Conservation (phyloP, 2,329 filamentous ascomycete genomes). For the Endocalyx cinctus region DNA sequence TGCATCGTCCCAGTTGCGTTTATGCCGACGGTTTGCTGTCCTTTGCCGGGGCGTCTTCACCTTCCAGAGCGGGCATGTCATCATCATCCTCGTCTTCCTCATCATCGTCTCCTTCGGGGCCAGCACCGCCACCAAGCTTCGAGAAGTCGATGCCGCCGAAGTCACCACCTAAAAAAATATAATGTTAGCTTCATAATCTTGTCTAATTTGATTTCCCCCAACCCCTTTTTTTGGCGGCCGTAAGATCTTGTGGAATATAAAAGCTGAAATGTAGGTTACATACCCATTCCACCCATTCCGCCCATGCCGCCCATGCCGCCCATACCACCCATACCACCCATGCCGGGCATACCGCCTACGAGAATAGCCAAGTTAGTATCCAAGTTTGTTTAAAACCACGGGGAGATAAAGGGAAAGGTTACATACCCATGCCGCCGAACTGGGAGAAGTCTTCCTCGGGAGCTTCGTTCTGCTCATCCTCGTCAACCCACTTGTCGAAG, state of each 20-base stretch:
- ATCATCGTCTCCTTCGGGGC: constrained; percentile 42
- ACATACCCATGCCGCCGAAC: constrained; percentile 62
- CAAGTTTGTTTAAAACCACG: not conserved
- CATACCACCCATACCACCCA: constrained; percentile 31
- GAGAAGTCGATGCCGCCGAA: constrained; percentile 91
- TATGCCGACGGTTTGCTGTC: constrained; percentile 31
- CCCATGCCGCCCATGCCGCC: constrained; percentile 44
- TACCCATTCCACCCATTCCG: constrained; percentile 35
- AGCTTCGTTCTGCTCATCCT: constrained; percentile 94
- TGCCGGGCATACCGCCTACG: constrained; percentile 47
- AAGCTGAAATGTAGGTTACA: too few species aligned
- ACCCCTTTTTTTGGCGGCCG: too few species aligned
- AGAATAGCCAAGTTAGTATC: constrained; percentile 10
- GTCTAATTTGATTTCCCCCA: not conserved
- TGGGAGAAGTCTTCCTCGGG: constrained; percentile 74
- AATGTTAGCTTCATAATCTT: constrained; percentile 13
- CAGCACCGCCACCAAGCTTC: constrained; percentile 68
- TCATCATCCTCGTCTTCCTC: constrained; percentile 64
- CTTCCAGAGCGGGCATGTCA: constrained; percentile 81
- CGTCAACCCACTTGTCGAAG: constrained; percentile 99
- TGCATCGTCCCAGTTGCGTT: too few species aligned
- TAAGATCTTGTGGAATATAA: too few species aligned
- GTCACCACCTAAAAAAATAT: constrained; percentile 50
- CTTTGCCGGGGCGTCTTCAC: constrained; percentile 45
- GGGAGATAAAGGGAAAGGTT: too few species aligned